Percentiles rank a stretch among this genome's conserved stretches.
Evolutionary conservation across 1,139 yeast genomes (phyloP).

Genomic region (Blastobotrys elegans): DNA sequence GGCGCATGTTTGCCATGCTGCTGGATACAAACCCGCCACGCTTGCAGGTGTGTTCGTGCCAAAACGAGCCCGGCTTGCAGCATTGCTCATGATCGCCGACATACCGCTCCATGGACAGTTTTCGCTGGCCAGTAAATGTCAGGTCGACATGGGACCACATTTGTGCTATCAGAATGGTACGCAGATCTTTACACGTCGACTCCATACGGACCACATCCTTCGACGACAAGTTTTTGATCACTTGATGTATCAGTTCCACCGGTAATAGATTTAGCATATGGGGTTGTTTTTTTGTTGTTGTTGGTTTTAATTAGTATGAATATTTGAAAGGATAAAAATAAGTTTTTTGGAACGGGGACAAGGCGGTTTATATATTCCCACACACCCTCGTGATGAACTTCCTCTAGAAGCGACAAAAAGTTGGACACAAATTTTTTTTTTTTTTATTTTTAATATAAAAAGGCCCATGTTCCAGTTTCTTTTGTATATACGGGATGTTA

Average conservation of each 20-base stretch:
- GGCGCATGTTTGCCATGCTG: slow-evolving; percentile 6
- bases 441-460: no score
- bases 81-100: slow-evolving; percentile 9
- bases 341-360: not conserved
- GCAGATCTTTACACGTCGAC: slow-evolving; percentile 9
- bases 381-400: not conserved
- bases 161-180: slow-evolving; percentile 10
- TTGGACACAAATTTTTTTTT: no score
- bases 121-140: not conserved
- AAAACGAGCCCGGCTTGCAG: slow-evolving; percentile 9
- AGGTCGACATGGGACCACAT: slow-evolving; percentile 14
- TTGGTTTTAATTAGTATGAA: no score
- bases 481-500: not conserved
- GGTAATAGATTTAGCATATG: slow-evolving; percentile 10
- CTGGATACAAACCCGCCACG: slow-evolving; percentile 11
- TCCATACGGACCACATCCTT: slow-evolving; percentile 11
- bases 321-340: no score
- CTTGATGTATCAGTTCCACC: slow-evolving; percentile 12
- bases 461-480: not conserved
- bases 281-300: not conserved
- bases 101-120: slow-evolving; percentile 2
- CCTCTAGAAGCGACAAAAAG: no score
- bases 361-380: not conserved
- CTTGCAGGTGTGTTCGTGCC: slow-evolving; percentile 7
- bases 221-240: slow-evolving; percentile 9